Evolutionary conservation across 1,284 basidiomycete species (phyloP).

Genomic region (Ceratobasidium sp.): DNA sequence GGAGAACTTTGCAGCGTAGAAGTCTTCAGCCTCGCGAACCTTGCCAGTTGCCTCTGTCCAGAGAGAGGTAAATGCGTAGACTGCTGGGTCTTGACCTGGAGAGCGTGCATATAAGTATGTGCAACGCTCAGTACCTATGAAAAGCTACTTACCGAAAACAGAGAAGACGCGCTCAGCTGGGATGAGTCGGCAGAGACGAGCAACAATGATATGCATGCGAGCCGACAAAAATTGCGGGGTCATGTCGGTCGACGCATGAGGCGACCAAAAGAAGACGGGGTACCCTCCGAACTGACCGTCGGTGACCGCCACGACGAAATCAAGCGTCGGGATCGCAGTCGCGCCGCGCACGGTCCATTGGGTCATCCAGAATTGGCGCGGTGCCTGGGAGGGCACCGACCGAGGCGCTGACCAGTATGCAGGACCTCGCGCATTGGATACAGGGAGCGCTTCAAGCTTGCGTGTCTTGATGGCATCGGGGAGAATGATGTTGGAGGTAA

Average conservation of each 20-base stretch:
- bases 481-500: conserved; percentile 61
- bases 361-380: conserved; percentile 60
- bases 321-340: conserved; percentile 46
- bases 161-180: conserved; percentile 64
- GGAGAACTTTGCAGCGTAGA: conserved; percentile 67
- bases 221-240: conserved; percentile 48
- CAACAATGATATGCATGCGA: conserved; percentile 50
- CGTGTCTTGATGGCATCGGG: conserved; percentile 55
- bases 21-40: conserved; percentile 52
- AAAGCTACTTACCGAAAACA: conserved; percentile 57
- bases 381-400: conserved; percentile 7
- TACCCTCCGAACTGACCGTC: conserved; percentile 61
- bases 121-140: background rate
- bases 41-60: conserved; percentile 59
- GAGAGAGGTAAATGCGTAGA: conserved; percentile 55
- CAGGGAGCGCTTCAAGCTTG: conserved; percentile 41
- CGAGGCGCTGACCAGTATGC: conserved; percentile 28
- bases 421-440: conserved; percentile 12
- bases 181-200: conserved; percentile 51
- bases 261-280: conserved; percentile 62
- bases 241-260: conserved; percentile 49
- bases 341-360: conserved; percentile 34
- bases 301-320: conserved; percentile 66
- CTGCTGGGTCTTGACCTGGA: conserved; percentile 53
- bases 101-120: conserved; percentile 6